phyloP scores from a whole-genome alignment of 108 stramenopile genomes.

The Nitzschia palea region DNA sequence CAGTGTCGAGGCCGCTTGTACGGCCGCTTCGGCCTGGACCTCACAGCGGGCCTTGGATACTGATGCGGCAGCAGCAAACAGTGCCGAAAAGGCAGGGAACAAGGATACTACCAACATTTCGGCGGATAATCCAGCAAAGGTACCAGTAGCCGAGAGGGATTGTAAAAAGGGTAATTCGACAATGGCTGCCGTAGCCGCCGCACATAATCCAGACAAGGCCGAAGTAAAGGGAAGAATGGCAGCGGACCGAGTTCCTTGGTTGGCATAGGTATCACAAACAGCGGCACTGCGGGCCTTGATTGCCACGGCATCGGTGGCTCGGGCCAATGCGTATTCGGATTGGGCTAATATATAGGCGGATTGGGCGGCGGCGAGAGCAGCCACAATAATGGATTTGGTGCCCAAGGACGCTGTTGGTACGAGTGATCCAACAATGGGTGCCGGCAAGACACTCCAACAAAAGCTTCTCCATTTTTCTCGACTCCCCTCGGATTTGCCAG shows the following conservation, averaged over 20 bases:
- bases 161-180: slow-evolving; percentile 86
- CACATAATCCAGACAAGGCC: slow-evolving; percentile 81
- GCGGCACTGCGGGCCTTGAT: slow-evolving; percentile 82
- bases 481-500: slow-evolving; percentile 39
- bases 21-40: slow-evolving; percentile 82
- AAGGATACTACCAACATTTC: slow-evolving; percentile 56
- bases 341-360: slow-evolving; percentile 77
- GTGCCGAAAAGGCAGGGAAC: slow-evolving; percentile 69
- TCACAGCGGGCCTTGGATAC: slow-evolving; percentile 89
- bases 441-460: slow-evolving; percentile 61
- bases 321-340: slow-evolving; percentile 67
- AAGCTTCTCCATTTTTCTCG: slow-evolving; percentile 70
- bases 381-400: slow-evolving; percentile 77
- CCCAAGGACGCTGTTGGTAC: slow-evolving; percentile 68
- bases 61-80: slow-evolving; percentile 88
- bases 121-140: slow-evolving; percentile 31
- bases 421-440: slow-evolving; percentile 75
- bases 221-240: slow-evolving; percentile 90
- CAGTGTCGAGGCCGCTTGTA: slow-evolving; percentile 80
- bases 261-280: slow-evolving; percentile 90
- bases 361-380: slow-evolving; percentile 84
- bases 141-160: slow-evolving; percentile 45
- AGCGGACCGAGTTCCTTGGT: slow-evolving; percentile 82
- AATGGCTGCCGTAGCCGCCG: slow-evolving; percentile 86
- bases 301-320: slow-evolving; percentile 87